Base-by-base conservation (phyloP, 1,284 basidiomycete genomes). In the Fistulinella cinereoalba region DNA sequence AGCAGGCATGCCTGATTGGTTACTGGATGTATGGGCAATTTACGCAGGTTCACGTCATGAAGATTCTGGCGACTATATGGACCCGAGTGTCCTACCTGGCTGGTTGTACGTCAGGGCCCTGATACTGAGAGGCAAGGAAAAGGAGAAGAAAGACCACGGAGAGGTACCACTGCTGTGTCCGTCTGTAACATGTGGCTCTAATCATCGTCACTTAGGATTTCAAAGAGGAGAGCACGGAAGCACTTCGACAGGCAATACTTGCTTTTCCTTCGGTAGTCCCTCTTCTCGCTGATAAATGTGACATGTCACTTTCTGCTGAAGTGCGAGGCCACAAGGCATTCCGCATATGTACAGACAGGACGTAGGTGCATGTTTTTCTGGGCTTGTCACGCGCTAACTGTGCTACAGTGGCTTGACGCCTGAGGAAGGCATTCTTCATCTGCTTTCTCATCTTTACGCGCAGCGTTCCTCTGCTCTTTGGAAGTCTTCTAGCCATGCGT, bases 361-460 rank as follows among this genome's bases (percentile, higher is more conserved):
- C 69, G 85, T 88, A 53, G 19, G 76, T 64, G 24, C 4, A 8
- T 12, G 6, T 13, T 22, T 50, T 47, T 39, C n/a, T 19, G 19
- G 44, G 43, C 22, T 32, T 0, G 34, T 31, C 37, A 15, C 9
- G n/a, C 21, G 32, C 49, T 59, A 24, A 58, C 21, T 16, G 19
- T 40, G n/a, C 24, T 10, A 23, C 58, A 76, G 76, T 27, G 69
- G 66, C 21, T 50, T 74, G 18, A 62, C 69, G 21, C 56, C 62
- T 12, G 61, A 76, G 9, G 69, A 75, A 27, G 71, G 78, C 2
- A 66, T 75, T 10, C 66, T 83, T 3, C 77, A 88, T 52, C 77
- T 95, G 11, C 76, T 96, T 10, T 86, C 89, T 0, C 88, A 92
- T 60, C 79, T 96, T 27, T 97, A 97, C 64, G 88, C 78, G 1